Evolutionary conservation across 495 filamentous ascomycete genomes (phyloP).

Genomic region (Penicillium turbatum): DNA sequence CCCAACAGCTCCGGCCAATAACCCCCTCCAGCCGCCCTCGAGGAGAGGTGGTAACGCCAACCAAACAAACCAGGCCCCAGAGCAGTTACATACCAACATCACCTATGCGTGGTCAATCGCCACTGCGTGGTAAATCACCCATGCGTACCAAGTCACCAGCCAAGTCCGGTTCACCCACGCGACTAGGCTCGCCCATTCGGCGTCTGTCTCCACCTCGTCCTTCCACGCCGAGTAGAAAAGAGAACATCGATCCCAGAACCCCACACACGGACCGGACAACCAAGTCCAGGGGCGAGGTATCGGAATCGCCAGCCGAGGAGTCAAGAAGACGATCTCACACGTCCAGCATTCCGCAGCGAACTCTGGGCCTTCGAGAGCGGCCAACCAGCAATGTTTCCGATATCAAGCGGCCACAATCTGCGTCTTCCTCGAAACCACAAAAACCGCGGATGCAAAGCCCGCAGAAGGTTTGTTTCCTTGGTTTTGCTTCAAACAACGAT

Average conservation of each 20-base stretch:
- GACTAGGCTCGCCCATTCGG: conserved; percentile 34
- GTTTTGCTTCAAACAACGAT: not conserved
- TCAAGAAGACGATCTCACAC: conserved; percentile 48
- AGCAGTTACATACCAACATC: conserved; percentile 34
- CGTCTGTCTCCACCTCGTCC: conserved; percentile 38
- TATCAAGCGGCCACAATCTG: conserved; percentile 31
- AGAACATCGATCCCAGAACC: conserved; percentile 47
- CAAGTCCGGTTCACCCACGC: conserved; percentile 30
- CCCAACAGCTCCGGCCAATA: conserved; percentile 31
- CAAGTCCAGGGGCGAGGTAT: conserved; percentile 36
- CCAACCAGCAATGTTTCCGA: conserved; percentile 39
- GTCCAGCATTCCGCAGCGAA: conserved; percentile 49
- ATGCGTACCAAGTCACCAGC: conserved; percentile 29
- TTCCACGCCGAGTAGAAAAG: conserved; percentile 51
- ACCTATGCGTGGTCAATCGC: conserved; percentile 21
- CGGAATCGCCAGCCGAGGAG: conserved; percentile 41
- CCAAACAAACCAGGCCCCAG: conserved; percentile 30
- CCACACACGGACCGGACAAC: conserved; percentile 30
- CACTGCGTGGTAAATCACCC: conserved; percentile 18
- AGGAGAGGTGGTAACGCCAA: conserved; percentile 31
- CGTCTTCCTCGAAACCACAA: conserved; percentile 42
- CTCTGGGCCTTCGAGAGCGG: conserved; percentile 50
- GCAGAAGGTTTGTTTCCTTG: conserved; percentile 57
- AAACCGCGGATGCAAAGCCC: conserved; percentile 85
- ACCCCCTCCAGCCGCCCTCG: conserved; percentile 35